Conservation (phyloP, 192 early-diverging fungal genomes). For the Rhizophlyctis rosea region DNA sequence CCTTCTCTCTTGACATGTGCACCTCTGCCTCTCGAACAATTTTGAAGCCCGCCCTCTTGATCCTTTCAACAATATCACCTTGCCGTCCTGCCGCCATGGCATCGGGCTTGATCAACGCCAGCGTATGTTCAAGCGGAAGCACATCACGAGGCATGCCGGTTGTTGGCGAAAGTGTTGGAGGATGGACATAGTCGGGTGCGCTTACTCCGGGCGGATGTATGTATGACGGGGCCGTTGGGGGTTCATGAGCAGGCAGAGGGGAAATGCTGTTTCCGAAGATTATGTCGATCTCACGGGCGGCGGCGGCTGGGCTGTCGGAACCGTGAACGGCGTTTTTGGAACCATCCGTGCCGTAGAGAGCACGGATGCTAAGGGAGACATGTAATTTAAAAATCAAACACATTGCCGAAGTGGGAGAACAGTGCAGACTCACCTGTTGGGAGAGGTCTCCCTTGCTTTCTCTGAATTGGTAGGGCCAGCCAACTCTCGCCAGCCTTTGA, state of each 20-base stretch:
- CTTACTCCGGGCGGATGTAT: background rate
- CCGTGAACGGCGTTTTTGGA: constrained; percentile 58
- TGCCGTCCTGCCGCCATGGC: constrained; percentile 47
- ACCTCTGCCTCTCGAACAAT: constrained; percentile 49
- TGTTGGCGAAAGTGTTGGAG: background rate
- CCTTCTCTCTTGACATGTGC: constrained; percentile 34
- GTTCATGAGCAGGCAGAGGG: background rate
- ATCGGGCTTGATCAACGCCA: constrained; percentile 56
- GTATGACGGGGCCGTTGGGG: constrained; percentile 1
- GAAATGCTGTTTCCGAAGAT: constrained; percentile 37
- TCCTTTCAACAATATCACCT: constrained; percentile 41
- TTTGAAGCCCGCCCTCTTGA: constrained; percentile 39
- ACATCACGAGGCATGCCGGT: background rate
- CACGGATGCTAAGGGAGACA: constrained; percentile 49
- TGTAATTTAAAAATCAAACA: background rate
- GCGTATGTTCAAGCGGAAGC: constrained; percentile 29
- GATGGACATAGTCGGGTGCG: constrained; percentile 4
- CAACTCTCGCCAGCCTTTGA: constrained; percentile 52
- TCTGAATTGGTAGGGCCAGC: constrained; percentile 57
- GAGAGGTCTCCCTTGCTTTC: constrained; percentile 53
- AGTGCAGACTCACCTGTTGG: constrained; percentile 34
- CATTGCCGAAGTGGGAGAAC: constrained; percentile 13
- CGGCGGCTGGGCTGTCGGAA: constrained; percentile 45
- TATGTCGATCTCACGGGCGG: constrained; percentile 36
- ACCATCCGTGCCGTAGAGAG: constrained; percentile 53